Base-by-base conservation (phyloP, 139 green algal species). In the Tetradesmus lagerheimii region DNA sequence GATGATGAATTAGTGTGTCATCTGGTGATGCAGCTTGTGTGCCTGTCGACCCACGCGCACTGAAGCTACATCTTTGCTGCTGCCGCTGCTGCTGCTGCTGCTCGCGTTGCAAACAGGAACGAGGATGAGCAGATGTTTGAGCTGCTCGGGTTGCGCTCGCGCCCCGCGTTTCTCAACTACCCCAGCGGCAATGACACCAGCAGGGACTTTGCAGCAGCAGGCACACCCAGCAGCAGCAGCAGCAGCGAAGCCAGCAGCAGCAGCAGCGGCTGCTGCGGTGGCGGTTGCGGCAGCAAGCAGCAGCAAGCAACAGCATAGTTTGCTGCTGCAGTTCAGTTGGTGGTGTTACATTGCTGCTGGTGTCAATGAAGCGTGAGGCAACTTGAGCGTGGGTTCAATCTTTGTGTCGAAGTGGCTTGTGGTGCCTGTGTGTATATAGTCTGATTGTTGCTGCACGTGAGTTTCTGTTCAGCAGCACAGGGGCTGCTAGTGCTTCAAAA, bases 91-190 rank as follows among this genome's bases (percentile, higher is more conserved):
- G 67, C n/a, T 29, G 31, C 45, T n/a, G 11, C 47, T 39, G 8
- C 43, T 47, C 18, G 16, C 45, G 1, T 47, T 76, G 43, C 23
- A 85, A 90, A 89, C 57, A 86, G 91, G n/a, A 88, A 95, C 87
- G 93, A 95, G 78, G 94, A 97, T 85, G 18, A 5, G 38, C 67
- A 91, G 45, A 97, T 99, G 96, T 98, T 99, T 91, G 92, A 94
- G n/a, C 37, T 94, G 77, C 94, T 99, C 20, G 97, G 97, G 14
- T 93, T 99, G 11, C 90, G 87, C 18, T 94, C 83, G 29, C 90
- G 97, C 23, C 97, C 97, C 25, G 97, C 97, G 4, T 98, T 99
- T 90, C 35, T 98, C 37, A 93, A 94, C 34, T 98, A 99, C 85
- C 64, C 89, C 2, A 83, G 94, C 12, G 96, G 97, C 74, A 94